phyloP scores from a whole-genome alignment of 177 flowering plant genomes.

The Vitis hybrid region DNA sequence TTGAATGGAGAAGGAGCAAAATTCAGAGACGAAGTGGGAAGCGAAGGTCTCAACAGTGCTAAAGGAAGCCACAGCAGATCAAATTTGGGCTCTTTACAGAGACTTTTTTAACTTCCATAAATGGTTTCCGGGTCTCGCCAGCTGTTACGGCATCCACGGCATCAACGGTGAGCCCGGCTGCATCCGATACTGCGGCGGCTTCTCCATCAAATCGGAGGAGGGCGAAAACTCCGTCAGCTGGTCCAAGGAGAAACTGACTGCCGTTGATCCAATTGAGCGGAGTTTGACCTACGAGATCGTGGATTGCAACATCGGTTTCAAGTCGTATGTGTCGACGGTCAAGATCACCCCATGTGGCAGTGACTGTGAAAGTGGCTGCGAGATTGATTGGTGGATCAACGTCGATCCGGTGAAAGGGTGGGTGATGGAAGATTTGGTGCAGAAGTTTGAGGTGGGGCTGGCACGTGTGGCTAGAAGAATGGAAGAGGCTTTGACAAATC shows the following conservation, averaged over 20 bases:
- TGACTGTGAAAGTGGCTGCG: conserved; percentile 32
- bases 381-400: conserved; percentile 55
- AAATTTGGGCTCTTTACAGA: conserved; percentile 44
- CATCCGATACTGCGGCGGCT: conserved; percentile 46
- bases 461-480: conserved; percentile 39
- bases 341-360: conserved; percentile 22
- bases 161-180: conserved; percentile 46
- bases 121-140: conserved; percentile 41
- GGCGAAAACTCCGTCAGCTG: conserved; percentile 24
- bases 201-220: conserved; percentile 16
- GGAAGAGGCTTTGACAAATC: conserved; percentile 24
- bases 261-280: conserved; percentile 27
- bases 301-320: conserved; percentile 60
- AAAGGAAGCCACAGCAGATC: conserved; percentile 32
- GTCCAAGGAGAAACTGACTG: conserved; percentile 49
- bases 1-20: neutral
- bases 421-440: conserved; percentile 42
- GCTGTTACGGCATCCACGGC: conserved; percentile 42
- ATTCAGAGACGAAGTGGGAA: conserved; percentile 41
- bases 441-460: conserved; percentile 40
- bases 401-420: conserved; percentile 54
- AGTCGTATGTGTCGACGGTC: conserved; percentile 48
- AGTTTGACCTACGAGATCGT: conserved; percentile 48
- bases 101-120: conserved; percentile 62
- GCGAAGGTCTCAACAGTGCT: conserved; percentile 38